phyloP scores from a whole-genome alignment of 1,139 yeast genomes.

The Sugiyamaella pinicola region DNA sequence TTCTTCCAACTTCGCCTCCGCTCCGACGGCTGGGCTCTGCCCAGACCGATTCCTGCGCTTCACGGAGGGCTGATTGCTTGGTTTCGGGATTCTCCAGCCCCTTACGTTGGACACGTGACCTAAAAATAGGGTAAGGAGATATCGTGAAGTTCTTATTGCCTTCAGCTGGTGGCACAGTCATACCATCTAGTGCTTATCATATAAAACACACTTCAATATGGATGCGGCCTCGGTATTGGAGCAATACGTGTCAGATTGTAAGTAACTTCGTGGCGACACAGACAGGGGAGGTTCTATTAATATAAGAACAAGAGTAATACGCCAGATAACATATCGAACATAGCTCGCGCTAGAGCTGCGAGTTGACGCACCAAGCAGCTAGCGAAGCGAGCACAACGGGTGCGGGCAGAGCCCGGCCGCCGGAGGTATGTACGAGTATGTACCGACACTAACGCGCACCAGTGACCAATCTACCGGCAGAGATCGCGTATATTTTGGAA shows the following conservation, averaged over 20 bases:
- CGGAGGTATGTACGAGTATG: neutral
- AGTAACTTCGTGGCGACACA: no score
- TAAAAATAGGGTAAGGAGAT: neutral
- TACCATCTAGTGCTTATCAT: neutral
- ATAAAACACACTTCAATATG: slow-evolving; percentile 43
- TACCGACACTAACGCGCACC: slow-evolving; percentile 5
- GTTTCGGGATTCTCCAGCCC: no score
- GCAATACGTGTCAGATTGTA: slow-evolving; percentile 63
- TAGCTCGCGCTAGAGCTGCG: no score
- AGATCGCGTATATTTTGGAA: slow-evolving; percentile 75
- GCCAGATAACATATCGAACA: neutral
- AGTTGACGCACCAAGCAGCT: no score
- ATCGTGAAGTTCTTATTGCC: neutral
- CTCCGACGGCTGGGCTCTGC: neutral
- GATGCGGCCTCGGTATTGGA: slow-evolving; percentile 78
- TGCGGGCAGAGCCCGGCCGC: no score
- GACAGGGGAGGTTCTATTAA: no score
- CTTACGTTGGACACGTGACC: no score
- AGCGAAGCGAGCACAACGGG: no score
- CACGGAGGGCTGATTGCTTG: no score
- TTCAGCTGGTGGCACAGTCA: neutral
- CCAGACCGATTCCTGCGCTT: no score
- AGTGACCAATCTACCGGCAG: slow-evolving; percentile 85
- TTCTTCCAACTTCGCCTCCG: neutral
- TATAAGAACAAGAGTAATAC: no score